Evolutionary conservation across 441 rosid genomes (phyloP).

Genomic region (Cnidoscolus chayamansa): DNA sequence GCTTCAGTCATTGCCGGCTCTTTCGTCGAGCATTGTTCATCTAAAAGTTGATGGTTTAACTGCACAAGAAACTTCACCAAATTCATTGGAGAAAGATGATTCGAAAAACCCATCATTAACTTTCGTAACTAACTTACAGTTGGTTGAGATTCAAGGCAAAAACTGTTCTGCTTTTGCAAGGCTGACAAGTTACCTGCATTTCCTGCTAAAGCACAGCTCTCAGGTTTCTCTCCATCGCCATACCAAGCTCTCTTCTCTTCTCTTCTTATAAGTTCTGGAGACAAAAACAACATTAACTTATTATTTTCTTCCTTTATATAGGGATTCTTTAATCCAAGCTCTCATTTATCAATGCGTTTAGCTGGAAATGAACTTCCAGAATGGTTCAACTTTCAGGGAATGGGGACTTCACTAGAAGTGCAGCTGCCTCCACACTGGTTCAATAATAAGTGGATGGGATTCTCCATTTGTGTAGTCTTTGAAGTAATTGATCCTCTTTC

Average conservation of each 20-base stretch:
- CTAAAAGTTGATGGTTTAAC: conserved; percentile 28
- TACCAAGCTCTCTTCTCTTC: background rate
- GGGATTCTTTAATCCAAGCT: conserved; percentile 23
- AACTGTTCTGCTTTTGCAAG: conserved; percentile 8
- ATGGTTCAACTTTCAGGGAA: conserved; percentile 18
- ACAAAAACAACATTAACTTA: background rate
- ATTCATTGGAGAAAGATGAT: conserved; percentile 8
- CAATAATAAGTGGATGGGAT: conserved; percentile 20
- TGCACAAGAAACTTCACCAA: conserved; percentile 9
- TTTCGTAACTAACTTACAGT: conserved; percentile 14
- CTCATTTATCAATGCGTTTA: conserved; percentile 18
- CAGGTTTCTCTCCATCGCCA: conserved; percentile 12
- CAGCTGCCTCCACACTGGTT: conserved; percentile 20
- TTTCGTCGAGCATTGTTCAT: conserved; percentile 27
- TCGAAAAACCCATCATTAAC: conserved; percentile 2
- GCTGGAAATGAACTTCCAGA: conserved; percentile 20
- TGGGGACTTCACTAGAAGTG: conserved; percentile 14
- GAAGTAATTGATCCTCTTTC: background rate
- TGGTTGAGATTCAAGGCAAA: conserved; percentile 15
- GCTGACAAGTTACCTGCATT: conserved; percentile 16
- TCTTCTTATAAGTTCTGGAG: background rate
- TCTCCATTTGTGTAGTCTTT: conserved; percentile 16
- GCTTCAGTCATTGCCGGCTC: conserved; percentile 45
- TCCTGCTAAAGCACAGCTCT: conserved; percentile 14
- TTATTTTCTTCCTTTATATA: background rate